Percentiles rank a stretch among this genome's conserved stretches.
Evolutionary conservation across 2,329 filamentous ascomycete genomes (phyloP).

Genomic region (Penicillium brevicompactum): DNA sequence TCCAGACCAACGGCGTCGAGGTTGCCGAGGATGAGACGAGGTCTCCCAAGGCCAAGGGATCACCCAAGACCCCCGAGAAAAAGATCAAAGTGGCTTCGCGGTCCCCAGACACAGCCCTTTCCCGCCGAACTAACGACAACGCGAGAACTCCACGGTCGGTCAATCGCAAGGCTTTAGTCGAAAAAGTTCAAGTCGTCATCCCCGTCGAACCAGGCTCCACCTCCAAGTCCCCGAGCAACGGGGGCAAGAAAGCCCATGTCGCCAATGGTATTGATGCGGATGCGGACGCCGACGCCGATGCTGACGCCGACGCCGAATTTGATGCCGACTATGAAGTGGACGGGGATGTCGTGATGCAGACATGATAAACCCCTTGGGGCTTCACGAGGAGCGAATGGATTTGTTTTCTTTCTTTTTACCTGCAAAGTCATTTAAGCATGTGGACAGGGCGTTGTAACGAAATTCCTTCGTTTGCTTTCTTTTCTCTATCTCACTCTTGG

Average conservation of each 20-base stretch:
- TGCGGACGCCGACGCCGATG: conserved; percentile 20
- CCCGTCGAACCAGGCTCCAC: conserved; percentile 27
- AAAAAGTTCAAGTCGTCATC: conserved; percentile 30
- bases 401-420: neutral
- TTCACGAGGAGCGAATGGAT: neutral
- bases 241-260: conserved; percentile 7
- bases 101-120: conserved; percentile 17
- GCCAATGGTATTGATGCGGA: conserved; percentile 24
- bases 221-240: conserved; percentile 16
- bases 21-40: neutral
- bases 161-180: conserved; percentile 24
- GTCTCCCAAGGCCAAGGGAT: conserved; percentile 4
- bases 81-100: conserved; percentile 14
- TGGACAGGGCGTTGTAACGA: conserved; percentile 23
- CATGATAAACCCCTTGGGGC: conserved; percentile 18
- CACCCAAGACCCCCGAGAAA: conserved; percentile 18
- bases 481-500: conserved; percentile 3
- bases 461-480: conserved; percentile 7
- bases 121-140: conserved; percentile 15
- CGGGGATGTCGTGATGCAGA: conserved; percentile 33
- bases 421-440: conserved; percentile 25
- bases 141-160: conserved; percentile 21
- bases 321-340: conserved; percentile 28
- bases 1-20: conserved; percentile 17
- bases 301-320: conserved; percentile 32